phyloP scores from a whole-genome alignment of 2,329 filamentous ascomycete genomes.

The Chaetomium olivaceum region DNA sequence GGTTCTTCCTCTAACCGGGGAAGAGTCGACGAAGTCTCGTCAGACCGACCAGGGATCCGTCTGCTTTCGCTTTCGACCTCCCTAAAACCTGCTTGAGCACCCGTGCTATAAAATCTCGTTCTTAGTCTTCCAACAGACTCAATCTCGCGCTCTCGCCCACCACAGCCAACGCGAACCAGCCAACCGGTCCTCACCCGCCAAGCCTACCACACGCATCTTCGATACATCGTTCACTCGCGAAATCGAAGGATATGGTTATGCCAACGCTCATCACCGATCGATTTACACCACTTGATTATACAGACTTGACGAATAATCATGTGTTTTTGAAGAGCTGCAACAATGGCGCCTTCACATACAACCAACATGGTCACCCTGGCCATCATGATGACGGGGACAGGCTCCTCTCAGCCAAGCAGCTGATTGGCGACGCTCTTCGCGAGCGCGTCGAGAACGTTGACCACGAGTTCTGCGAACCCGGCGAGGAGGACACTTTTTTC shows the following conservation, averaged over 20 bases:
- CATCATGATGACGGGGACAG: slow-evolving; percentile 48
- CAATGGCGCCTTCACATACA: slow-evolving; percentile 39
- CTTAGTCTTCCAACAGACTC: slow-evolving; percentile 19
- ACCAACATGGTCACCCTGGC: slow-evolving; percentile 45
- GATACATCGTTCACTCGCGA: slow-evolving; percentile 28
- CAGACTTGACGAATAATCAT: slow-evolving; percentile 46
- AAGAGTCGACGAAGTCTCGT: slow-evolving; percentile 99
- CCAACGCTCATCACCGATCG: slow-evolving; percentile 60
- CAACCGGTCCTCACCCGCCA: slow-evolving; percentile 15
- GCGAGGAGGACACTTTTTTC: slow-evolving; percentile 97
- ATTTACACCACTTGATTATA: slow-evolving; percentile 52
- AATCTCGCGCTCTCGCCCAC: background rate
- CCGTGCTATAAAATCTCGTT: slow-evolving; percentile 17
- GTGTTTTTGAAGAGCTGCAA: slow-evolving; percentile 47
- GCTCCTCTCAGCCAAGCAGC: slow-evolving; percentile 60
- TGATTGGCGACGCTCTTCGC: slow-evolving; percentile 86
- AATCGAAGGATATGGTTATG: slow-evolving; percentile 63
- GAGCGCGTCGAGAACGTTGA: slow-evolving; percentile 81
- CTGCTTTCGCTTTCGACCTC: slow-evolving; percentile 93
- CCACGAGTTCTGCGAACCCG: slow-evolving; percentile 82
- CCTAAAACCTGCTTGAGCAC: slow-evolving; percentile 65
- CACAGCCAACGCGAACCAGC: background rate
- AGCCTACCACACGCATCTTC: background rate
- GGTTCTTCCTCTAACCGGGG: slow-evolving; percentile 99
- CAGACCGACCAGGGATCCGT: slow-evolving; percentile 87